A percentile compares a stretch with the other conserved stretches of the same genome.
phyloP scores from a whole-genome alignment of 2,329 filamentous ascomycete genomes.

The Waltergamsia citrina region DNA sequence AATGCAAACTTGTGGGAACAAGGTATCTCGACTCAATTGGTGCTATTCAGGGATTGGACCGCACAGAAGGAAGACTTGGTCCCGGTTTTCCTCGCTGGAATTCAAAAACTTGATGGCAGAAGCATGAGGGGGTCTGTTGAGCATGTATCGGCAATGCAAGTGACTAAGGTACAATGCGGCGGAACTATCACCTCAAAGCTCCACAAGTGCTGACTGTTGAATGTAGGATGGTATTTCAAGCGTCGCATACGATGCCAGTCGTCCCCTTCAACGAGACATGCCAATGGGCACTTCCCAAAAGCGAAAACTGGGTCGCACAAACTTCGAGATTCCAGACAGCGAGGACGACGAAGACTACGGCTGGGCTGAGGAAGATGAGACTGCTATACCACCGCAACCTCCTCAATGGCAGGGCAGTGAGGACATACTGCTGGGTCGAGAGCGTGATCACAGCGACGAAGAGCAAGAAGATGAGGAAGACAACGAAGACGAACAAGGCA shows the following conservation, averaged over 20 bases:
- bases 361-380: constrained; percentile 60
- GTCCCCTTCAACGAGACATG: constrained; percentile 20
- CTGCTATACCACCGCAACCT: constrained; percentile 48
- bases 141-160: constrained; percentile 35
- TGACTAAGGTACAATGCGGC: constrained; percentile 1
- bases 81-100: constrained; percentile 48
- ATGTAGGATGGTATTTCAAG: constrained; percentile 32
- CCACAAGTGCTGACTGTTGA: constrained; percentile 2
- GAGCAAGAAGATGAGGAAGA: constrained; percentile 16
- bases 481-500: constrained; percentile 6
- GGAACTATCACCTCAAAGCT: no score
- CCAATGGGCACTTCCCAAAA: constrained; percentile 38
- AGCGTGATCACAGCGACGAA: constrained; percentile 29
- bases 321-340: constrained; percentile 50
- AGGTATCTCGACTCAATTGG: constrained; percentile 62
- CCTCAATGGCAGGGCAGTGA: constrained; percentile 61
- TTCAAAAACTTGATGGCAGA: constrained; percentile 56
- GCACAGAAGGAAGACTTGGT: constrained; percentile 35
- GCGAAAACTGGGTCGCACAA: constrained; percentile 52
- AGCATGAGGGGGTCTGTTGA: constrained; percentile 26
- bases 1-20: constrained; percentile 73
- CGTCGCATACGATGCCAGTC: constrained; percentile 29
- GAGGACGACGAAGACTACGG: constrained; percentile 64
- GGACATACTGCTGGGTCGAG: constrained; percentile 45
- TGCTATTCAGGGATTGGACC: constrained; percentile 71